Conservation (phyloP, 1,139 yeast species). For the Wickerhamomyces sp. region DNA sequence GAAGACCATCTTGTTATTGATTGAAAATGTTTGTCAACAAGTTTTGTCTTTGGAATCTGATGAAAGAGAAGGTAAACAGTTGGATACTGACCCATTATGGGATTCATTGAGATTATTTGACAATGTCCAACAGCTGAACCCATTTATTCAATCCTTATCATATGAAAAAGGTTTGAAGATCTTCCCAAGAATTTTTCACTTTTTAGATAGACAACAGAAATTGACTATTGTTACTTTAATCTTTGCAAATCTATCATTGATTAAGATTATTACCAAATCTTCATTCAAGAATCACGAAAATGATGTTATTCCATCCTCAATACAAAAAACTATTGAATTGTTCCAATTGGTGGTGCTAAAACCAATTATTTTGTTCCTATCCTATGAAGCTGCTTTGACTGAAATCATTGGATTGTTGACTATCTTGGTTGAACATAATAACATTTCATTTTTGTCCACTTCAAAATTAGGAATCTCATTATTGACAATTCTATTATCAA, state of each 20-base stretch:
- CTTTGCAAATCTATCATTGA: conserved; percentile 76
- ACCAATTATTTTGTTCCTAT: conserved; percentile 77
- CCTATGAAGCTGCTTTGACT: conserved; percentile 69
- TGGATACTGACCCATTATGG: conserved; percentile 65
- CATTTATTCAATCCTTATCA: conserved; percentile 79
- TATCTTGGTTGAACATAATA: conserved; percentile 66
- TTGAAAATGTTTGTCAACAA: conserved; percentile 76
- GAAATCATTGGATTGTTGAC: conserved; percentile 81
- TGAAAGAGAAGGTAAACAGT: conserved; percentile 59
- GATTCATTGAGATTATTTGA: conserved; percentile 66
- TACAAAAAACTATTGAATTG: conserved; percentile 65
- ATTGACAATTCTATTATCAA: conserved; percentile 80
- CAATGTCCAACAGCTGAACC: conserved; percentile 56
- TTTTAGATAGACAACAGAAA: conserved; percentile 72
- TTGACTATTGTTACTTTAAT: conserved; percentile 74
- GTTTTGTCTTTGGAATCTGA: conserved; percentile 79
- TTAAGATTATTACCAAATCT: conserved; percentile 74
- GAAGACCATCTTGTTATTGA: conserved; percentile 36
- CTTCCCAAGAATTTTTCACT: conserved; percentile 84
- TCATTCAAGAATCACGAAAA: conserved; percentile 61
- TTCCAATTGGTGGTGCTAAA: conserved; percentile 83
- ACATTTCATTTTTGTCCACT: conserved; percentile 68
- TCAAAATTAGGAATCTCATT: conserved; percentile 86
- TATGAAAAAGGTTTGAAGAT: conserved; percentile 87
- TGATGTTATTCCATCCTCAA: conserved; percentile 45